Evolutionary conservation across 305 asterid genomes (phyloP), one percentile per base, ranked within the genome.

Genomic region (Fraxinus ornus): DNA sequence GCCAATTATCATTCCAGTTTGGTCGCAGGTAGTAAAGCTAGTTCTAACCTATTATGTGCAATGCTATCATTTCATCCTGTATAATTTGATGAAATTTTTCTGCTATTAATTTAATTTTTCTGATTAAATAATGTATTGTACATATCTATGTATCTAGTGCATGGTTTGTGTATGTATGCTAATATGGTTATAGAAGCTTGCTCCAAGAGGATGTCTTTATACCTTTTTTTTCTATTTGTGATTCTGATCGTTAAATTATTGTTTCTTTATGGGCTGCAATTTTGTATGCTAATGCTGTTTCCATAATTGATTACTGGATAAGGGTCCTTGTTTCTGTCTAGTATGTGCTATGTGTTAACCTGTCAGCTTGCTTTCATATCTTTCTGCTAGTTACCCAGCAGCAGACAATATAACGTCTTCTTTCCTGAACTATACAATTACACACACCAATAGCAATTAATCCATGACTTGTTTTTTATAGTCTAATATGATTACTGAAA

Each of bases 1-100:
- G 22, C 99, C 98, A 41, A 95, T 92, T 76, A 97, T 97, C 71
- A 97, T 97, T 88, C 99, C 99, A 1, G 99, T 97, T 86, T 97
- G 99, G 99, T 95, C 99, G 10, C 99, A 97, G 98, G 99, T 97
- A 86, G 90, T 81, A 24, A 55, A 33, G 74, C 33, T 82, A 78
- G 35, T 71, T 60, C 77, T 37, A 41, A 33, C 36, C n/a, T 26
- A 26, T 66, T 9, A 24, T 24, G n/a, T 68, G 5, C 72, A 62
- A 19, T 55, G 66, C 66, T 55, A 4, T 24, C 0, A 1, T 26
- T 9, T 64, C 73, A 26, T 64, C n/a, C 35, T 12, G 73, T 26
- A 64, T 24, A 64, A 22, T 26, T 64, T 64, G 36, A 64, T 64
- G 36, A 64, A 3, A 64, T 2, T 10, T 22, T 62, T 62, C 32